Conservation (phyloP, 345 rosid genomes). For the Carallia pectinifolia region DNA sequence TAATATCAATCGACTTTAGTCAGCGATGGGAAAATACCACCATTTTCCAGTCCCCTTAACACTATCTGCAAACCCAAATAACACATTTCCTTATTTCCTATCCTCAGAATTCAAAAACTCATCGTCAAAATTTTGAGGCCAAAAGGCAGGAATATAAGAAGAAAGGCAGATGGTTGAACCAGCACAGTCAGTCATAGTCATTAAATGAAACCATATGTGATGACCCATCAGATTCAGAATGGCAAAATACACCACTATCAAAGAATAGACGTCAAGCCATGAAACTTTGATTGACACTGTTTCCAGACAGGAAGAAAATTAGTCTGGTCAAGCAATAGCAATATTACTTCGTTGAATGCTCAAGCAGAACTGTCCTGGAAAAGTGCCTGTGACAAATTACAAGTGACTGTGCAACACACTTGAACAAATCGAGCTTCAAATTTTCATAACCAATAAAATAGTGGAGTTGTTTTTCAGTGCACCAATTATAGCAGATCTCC, state of each 20-base stretch:
- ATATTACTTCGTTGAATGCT: neutral
- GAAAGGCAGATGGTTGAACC: neutral
- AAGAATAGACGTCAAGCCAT: neutral
- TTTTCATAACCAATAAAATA: neutral
- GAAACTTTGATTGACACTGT: conserved; percentile 17
- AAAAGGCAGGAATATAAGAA: neutral
- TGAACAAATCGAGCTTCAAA: neutral
- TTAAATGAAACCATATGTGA: neutral
- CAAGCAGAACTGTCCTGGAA: too few species aligned
- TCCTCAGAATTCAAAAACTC: neutral
- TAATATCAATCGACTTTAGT: too few species aligned
- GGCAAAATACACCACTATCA: neutral
- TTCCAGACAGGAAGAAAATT: neutral
- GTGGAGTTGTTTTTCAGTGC: too few species aligned
- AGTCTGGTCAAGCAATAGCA: neutral
- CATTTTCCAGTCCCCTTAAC: too few species aligned
- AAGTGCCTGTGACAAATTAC: too few species aligned
- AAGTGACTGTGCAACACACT: neutral
- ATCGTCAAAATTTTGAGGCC: neutral
- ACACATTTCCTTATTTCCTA: neutral
- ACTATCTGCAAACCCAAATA: neutral
- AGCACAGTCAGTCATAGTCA: neutral
- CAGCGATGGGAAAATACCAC: too few species aligned
- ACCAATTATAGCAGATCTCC: neutral
- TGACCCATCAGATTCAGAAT: neutral